Base-by-base conservation (phyloP, 371 early-diverging fungal species). In the Coemansia sp. region DNA sequence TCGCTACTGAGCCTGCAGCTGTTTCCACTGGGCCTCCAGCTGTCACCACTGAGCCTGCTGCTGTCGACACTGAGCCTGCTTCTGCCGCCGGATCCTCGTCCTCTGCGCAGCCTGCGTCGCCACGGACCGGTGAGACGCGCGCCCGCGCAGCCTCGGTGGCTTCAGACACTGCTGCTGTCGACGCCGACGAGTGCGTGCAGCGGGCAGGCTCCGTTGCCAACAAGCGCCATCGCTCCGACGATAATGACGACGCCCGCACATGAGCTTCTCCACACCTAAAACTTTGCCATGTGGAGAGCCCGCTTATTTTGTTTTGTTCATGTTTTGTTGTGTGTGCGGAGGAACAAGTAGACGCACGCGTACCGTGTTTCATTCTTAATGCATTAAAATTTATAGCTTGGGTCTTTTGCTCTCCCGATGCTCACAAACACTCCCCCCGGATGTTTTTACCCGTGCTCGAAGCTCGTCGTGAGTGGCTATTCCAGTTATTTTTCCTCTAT, bases 221-320 rank as follows among this genome's bases (percentile, higher is more conserved):
- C 52, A 67, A 67, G 54, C 63, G 67, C 16, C 67, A 67, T 36
- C 56, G 61, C 3, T 6, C 57, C n/a, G 52, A 62, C 36, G 63
- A 34, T 6, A 40, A 12, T 12, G 35, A 42, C 34, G 58, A 48
- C 14, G 51, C 10, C 63, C 49, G 56, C 7, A 8, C 14, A n/a
- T 45, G 16, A 45, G 45, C 16, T 8, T 43, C 45, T 36, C 56
- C 51, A n/a, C 51, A 51, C 8, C 12, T 51, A 51, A 51, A 45
- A 20, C 20, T 20, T 20, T 20, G 20, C 20, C 20, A 41, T 41
- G 41, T 41, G 20, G 20, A 20, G 41, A 20, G 20, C 20, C 20
- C 20, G 20, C 20, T 20, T 20, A 20, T 20, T 20, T 20, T 20
- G 20, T 20, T 20, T 20, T 20, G 20, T 20, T 20, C 20, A 20